These are phyloP conservation scores for Aspergillus pseudoviridinutans DNA, from an alignment of 2,329 filamentous ascomycete species.

Conservation along the genomic window DNA sequence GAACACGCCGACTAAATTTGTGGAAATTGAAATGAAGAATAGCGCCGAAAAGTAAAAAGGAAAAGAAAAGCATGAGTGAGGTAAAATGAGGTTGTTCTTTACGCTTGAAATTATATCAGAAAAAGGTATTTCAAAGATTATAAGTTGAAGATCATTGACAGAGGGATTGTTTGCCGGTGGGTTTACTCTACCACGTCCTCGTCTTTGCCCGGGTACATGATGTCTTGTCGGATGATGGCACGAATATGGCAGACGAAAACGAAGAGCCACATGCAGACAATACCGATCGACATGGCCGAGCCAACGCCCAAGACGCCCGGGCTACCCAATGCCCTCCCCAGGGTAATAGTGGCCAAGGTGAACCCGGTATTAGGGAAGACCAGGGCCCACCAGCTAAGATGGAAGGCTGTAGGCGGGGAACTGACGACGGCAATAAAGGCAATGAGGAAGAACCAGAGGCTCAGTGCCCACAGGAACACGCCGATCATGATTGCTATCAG, in stretches of 20 bases:
- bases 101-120: neutral
- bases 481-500: conserved; percentile 47
- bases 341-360: conserved; percentile 55
- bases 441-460: conserved; percentile 55
- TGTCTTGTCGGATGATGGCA: conserved; percentile 49
- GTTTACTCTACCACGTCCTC: conserved; percentile 47
- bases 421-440: conserved; percentile 45
- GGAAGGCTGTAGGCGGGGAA: conserved; percentile 44
- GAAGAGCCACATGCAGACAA: conserved; percentile 55
- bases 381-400: conserved; percentile 60
- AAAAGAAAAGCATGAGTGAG: no score
- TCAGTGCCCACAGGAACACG: conserved; percentile 63
- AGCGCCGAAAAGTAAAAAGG: no score
- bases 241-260: conserved; percentile 48
- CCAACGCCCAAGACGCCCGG: conserved; percentile 51
- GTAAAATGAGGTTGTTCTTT: neutral
- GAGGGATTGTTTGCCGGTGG: neutral
- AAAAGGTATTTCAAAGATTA: neutral
- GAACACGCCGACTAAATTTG: neutral
- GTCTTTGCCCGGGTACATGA: conserved; percentile 58
- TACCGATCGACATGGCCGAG: conserved; percentile 52
- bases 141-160: neutral
- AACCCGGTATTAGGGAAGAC: conserved; percentile 65
- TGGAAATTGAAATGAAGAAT: neutral
- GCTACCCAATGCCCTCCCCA: conserved; percentile 53